Conservation (phyloP, 2,329 filamentous ascomycete species). For the Hypoxylon sp. region DNA sequence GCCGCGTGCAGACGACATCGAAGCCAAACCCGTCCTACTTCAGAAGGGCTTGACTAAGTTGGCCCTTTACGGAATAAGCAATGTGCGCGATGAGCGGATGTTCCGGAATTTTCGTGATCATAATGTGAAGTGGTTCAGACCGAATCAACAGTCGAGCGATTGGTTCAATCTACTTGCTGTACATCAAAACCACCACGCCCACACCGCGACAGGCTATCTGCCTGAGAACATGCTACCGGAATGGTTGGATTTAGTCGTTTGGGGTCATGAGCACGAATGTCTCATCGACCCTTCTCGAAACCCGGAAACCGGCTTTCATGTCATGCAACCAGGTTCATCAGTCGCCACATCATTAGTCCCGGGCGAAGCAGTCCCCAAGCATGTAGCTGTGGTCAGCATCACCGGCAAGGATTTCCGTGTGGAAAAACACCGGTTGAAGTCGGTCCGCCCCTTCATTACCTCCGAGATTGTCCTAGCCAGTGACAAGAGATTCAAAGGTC, state of each 20-base stretch:
- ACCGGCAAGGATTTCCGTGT: conserved; percentile 85
- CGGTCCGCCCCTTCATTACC: conserved; percentile 91
- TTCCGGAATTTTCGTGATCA: conserved; percentile 94
- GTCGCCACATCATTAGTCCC: conserved; percentile 93
- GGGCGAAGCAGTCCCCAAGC: conserved; percentile 91
- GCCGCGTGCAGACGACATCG: conserved; percentile 92
- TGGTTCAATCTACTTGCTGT: conserved; percentile 98
- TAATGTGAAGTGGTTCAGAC: conserved; percentile 94
- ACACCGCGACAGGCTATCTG: conserved; percentile 93
- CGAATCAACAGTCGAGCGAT: conserved; percentile 82
- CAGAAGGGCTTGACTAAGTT: conserved; percentile 96
- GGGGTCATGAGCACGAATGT: conserved; percentile 99
- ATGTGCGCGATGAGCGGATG: conserved; percentile 94
- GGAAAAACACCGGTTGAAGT: conserved; percentile 86
- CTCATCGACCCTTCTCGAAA: conserved; percentile 88
- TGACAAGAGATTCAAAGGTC: conserved; percentile 80
- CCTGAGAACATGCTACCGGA: conserved; percentile 93
- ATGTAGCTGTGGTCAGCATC: conserved; percentile 87
- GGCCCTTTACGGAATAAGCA: conserved; percentile 93
- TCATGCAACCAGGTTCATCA: conserved; percentile 98
- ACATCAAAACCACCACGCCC: conserved; percentile 95
- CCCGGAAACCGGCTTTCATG: conserved; percentile 89
- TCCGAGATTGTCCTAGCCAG: conserved; percentile 83
- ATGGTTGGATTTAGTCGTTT: conserved; percentile 92
- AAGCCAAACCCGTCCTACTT: conserved; percentile 89